Base-by-base conservation (phyloP, 163 green algal genomes). In the Picocystis sp. region DNA sequence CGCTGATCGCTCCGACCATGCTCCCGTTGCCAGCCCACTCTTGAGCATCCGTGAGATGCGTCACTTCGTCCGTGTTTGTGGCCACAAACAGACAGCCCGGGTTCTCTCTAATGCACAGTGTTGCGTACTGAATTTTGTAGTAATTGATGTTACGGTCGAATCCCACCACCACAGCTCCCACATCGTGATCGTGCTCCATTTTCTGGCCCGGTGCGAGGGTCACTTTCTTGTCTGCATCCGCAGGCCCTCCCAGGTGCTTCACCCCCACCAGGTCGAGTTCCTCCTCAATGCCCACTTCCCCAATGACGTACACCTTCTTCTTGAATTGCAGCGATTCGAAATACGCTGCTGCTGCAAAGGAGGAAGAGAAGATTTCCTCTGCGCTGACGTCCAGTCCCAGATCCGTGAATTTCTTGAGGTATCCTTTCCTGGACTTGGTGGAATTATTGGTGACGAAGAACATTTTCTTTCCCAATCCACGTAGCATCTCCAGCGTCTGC, bases 371-470 rank as follows among this genome's bases (percentile, higher is more conserved):
- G 45, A 99, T 94, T 73, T 99, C 89, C 65, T 97, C 80, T 53
- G 81, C 68, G 29, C 74, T 72, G 33, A 98, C 72, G n/a, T 84
- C 76, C 12, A 98, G 75, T 0, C 87, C 87, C 17, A 98, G 72
- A 23, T 54, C 68, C 1, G 69, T 86, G 70, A 98, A 98, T 76
- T 98, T 98, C 21, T 82, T 83, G 19, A 92, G 66, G 69, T 97
- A 98, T 3, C 92, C 87, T 17, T 79, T 79, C 6, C 90, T 71
- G 3, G 76, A 92, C 75, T 99, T 99, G 57, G 90, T 99, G 50
- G 77, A 90, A 74, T 99, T 99, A 80, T 99, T 99, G 54, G 90
- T 99, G n/a, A 99, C 88, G 69, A 99, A 98, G 41, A 95, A 75
- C 11, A 96, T 74, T 52, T 78, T 79, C 78, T 97, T 99, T 60